Evolutionary conservation across 371 early-diverging fungal genomes (phyloP).

Genomic region (Circinella umbellata): DNA sequence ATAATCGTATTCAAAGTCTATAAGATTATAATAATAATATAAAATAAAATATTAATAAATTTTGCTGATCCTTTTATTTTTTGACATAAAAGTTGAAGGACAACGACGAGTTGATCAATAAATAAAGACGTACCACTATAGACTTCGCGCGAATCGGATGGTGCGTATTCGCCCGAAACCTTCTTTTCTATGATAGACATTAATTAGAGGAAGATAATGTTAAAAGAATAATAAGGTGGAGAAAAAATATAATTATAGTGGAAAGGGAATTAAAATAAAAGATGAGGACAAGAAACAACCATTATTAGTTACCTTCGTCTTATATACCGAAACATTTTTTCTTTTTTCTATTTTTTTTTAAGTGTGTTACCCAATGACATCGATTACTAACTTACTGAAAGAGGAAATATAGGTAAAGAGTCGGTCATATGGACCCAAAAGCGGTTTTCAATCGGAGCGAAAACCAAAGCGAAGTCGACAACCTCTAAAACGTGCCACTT

Average conservation of each 20-base stretch:
- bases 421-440: slow-evolving; percentile 2
- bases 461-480: neutral
- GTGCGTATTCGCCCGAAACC: slow-evolving; percentile 3
- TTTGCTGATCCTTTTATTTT: neutral
- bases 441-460: slow-evolving; percentile 5
- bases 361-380: slow-evolving; percentile 4
- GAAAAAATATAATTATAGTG: neutral
- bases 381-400: neutral
- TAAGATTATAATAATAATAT: neutral
- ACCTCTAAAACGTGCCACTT: too few species aligned
- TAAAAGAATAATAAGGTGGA: too few species aligned
- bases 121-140: slow-evolving; percentile 1
- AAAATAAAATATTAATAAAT: neutral
- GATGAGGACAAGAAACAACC: neutral
- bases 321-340: slow-evolving; percentile 5
- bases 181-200: slow-evolving; percentile 7
- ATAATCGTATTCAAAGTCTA: slow-evolving; percentile 17
- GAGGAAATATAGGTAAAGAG: slow-evolving; percentile 2
- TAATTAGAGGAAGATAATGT: neutral
- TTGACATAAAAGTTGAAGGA: neutral
- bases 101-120: neutral
- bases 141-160: slow-evolving; percentile 1
- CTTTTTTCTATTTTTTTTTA: slow-evolving; percentile 7
- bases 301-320: neutral
- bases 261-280: neutral